Conservation (phyloP, 495 filamentous ascomycete genomes). For the Lepidopterella palustris region DNA sequence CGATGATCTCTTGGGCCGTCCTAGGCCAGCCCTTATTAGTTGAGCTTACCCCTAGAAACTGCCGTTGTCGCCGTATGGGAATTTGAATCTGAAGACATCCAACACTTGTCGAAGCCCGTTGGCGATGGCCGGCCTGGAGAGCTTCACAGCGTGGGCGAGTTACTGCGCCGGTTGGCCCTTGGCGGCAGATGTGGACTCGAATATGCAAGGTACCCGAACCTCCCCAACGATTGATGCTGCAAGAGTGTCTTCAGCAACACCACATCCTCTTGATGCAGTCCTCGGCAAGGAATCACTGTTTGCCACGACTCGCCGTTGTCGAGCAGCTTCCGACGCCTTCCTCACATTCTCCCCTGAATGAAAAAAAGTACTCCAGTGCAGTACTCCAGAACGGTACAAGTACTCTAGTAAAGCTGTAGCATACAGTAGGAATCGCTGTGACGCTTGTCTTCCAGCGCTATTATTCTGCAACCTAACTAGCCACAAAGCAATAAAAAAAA, state of each 20-base stretch:
- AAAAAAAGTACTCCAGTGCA: too few species aligned
- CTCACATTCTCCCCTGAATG: too few species aligned
- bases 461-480: too few species aligned
- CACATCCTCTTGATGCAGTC: too few species aligned
- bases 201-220: not conserved
- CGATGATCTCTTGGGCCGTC: not conserved
- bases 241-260: too few species aligned
- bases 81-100: not conserved
- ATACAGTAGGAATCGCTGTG: too few species aligned
- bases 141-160: not conserved
- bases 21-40: not conserved
- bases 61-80: too few species aligned
- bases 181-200: not conserved
- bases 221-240: not conserved
- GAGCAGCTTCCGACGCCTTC: too few species aligned
- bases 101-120: not conserved
- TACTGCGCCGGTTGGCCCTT: too few species aligned
- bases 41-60: not conserved
- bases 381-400: not conserved
- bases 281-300: not conserved
- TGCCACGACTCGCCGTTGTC: not conserved
- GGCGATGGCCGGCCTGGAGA: not conserved
- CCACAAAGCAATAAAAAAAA: not conserved
- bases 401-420: too few species aligned
- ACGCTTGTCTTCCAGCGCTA: too few species aligned